A percentile compares a stretch with the other conserved stretches of the same genome.
Evolutionary conservation across 2,329 filamentous ascomycete species (phyloP).

Genomic region (Parastagonospora nodorum): DNA sequence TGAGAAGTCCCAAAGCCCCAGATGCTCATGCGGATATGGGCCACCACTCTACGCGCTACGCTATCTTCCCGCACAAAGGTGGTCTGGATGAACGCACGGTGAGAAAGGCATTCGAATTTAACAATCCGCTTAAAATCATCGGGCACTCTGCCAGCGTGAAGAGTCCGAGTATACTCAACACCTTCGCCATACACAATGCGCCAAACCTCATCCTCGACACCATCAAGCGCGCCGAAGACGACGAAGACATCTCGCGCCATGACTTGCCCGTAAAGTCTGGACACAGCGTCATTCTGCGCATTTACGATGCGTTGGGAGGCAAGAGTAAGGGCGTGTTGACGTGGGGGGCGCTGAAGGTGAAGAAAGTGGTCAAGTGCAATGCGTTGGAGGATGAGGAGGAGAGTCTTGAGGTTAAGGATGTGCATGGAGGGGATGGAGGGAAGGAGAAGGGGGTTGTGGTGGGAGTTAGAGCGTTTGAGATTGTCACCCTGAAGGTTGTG

Average conservation of each 20-base stretch:
- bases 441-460: slow-evolving; percentile 54
- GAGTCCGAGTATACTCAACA: slow-evolving; percentile 49
- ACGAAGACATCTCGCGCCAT: slow-evolving; percentile 58
- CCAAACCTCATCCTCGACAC: slow-evolving; percentile 79
- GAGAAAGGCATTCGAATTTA: slow-evolving; percentile 86
- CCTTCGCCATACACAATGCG: slow-evolving; percentile 69
- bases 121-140: slow-evolving; percentile 73
- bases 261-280: slow-evolving; percentile 68
- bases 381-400: slow-evolving; percentile 85
- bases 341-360: slow-evolving; percentile 69
- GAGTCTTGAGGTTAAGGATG: slow-evolving; percentile 28
- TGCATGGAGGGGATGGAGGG: slow-evolving; percentile 51
- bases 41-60: slow-evolving; percentile 83
- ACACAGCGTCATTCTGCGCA: slow-evolving; percentile 77
- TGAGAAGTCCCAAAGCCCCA: slow-evolving; percentile 88
- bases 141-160: slow-evolving; percentile 39
- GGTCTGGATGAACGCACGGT: slow-evolving; percentile 74
- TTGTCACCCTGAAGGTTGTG: slow-evolving; percentile 74
- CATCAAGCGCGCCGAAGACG: slow-evolving; percentile 79
- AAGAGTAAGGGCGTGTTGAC: slow-evolving; percentile 72
- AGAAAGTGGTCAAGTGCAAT: slow-evolving; percentile 81
- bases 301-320: slow-evolving; percentile 90
- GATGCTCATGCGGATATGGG: slow-evolving; percentile 96
- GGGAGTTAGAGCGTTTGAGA: slow-evolving; percentile 77
- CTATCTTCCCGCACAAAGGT: slow-evolving; percentile 83